Percentiles rank a stretch among this genome's conserved stretches.
phyloP scores from a whole-genome alignment of 75 land plant genomes.

The Gnetum montanum region DNA sequence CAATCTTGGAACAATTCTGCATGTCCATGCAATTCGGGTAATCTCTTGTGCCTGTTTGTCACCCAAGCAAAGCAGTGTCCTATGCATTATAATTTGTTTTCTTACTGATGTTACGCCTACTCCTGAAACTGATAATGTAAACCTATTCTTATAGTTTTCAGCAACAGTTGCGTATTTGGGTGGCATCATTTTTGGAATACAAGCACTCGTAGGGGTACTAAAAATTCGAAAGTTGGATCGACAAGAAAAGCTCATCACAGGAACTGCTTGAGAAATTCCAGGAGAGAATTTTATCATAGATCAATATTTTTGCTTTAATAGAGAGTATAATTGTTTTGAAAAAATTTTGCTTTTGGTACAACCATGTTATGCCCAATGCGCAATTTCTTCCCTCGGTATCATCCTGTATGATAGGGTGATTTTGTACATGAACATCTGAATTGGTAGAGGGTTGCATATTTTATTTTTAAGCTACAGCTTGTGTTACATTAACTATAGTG shows the following conservation, averaged over 20 bases:
- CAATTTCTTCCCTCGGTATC: too few relatives aligned
- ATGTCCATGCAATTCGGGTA: constrained; percentile 73
- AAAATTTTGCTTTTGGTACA: too few relatives aligned
- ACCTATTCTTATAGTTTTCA: constrained; percentile 45
- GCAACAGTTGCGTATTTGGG: constrained; percentile 59
- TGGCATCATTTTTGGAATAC: constrained; percentile 72
- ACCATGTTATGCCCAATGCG: too few relatives aligned
- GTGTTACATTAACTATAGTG: too few relatives aligned
- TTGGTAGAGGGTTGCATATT: too few relatives aligned
- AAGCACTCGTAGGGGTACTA: constrained; percentile 74
- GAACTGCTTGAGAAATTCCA: constrained; percentile 70
- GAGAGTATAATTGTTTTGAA: too few relatives aligned
- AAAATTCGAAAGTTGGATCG: constrained; percentile 80
- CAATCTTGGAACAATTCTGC: constrained; percentile 84
- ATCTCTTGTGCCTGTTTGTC: constrained; percentile 6
- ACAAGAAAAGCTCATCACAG: constrained; percentile 84
- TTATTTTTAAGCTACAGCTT: too few relatives aligned
- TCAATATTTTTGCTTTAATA: too few relatives aligned
- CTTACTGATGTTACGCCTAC: background rate
- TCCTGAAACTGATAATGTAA: background rate
- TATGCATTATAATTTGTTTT: background rate
- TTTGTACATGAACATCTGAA: too few relatives aligned
- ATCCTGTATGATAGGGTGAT: too few relatives aligned
- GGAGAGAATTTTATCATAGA: too few relatives aligned
- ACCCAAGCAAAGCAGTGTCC: background rate